Evolutionary conservation across 1,284 basidiomycete genomes (phyloP).

Genomic region (Sphagnurus paluster): DNA sequence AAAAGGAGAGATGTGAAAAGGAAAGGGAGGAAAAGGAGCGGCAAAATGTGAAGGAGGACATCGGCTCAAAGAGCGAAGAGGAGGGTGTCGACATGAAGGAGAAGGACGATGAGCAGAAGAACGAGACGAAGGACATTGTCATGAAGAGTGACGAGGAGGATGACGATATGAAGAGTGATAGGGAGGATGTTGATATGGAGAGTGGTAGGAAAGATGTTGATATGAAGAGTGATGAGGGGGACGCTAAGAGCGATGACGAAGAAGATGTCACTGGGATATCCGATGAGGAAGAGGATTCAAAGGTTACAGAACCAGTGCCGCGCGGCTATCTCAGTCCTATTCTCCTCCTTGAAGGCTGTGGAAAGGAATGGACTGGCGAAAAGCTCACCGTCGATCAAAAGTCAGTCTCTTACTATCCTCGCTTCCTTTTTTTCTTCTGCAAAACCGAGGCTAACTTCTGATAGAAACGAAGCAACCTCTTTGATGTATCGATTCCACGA

Average conservation of each 20-base stretch:
- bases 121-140: too few species aligned
- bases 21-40: too few species aligned
- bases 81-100: background rate
- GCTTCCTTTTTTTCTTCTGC: background rate
- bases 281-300: background rate
- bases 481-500: conserved; percentile 41
- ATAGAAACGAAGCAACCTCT: conserved; percentile 41
- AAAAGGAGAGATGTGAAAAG: too few species aligned
- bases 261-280: too few species aligned
- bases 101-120: too few species aligned
- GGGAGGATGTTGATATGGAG: background rate
- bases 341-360: conserved; percentile 52
- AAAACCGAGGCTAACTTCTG: background rate
- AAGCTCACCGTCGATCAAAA: conserved; percentile 34
- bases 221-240: background rate
- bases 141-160: background rate
- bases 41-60: background rate
- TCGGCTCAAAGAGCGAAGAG: background rate
- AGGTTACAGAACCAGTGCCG: background rate
- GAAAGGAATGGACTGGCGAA: conserved; percentile 29
- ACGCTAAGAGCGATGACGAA: background rate
- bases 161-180: background rate
- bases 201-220: background rate
- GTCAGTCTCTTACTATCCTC: conserved; percentile 14
- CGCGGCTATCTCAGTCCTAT: conserved; percentile 37